These are phyloP conservation scores for Pleurotus sapidus DNA, from an alignment of 768 basidiomycete genomes.

Conservation along the genomic window DNA sequence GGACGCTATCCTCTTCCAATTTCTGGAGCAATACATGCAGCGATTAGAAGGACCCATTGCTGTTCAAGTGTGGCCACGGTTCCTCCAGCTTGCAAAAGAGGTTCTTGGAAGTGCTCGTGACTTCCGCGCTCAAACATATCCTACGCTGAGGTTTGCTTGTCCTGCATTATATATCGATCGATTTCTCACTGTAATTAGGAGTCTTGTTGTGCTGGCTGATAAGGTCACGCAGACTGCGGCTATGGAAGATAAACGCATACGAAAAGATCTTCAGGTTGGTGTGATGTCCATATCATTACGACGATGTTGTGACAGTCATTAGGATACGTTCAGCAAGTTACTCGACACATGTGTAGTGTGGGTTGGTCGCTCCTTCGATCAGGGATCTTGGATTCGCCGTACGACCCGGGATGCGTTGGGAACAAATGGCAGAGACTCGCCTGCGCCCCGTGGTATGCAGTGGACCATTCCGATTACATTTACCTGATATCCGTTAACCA, in stretches of 20 bases:
- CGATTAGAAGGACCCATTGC: conserved; percentile 89
- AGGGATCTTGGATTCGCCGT: conserved; percentile 78
- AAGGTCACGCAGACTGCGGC: conserved; percentile 88
- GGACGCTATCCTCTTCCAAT: conserved; percentile 73
- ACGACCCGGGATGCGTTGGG: conserved; percentile 56
- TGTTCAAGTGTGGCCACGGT: conserved; percentile 87
- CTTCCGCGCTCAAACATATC: conserved; percentile 69
- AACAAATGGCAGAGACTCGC: conserved; percentile 73
- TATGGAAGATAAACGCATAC: conserved; percentile 83
- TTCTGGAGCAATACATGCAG: conserved; percentile 82
- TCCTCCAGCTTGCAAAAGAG: conserved; percentile 77
- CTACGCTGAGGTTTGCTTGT: conserved; percentile 60
- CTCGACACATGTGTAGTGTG: conserved; percentile 77
- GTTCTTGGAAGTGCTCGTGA: conserved; percentile 61
- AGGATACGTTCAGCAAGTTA: conserved; percentile 86
- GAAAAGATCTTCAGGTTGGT: conserved; percentile 82
- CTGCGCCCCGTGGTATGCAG: conserved; percentile 52
- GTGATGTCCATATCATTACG: not conserved
- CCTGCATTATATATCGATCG: no score
- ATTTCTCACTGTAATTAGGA: conserved; percentile 37
- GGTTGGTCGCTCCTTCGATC: conserved; percentile 70
- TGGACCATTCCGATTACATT: not conserved
- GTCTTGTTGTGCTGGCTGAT: conserved; percentile 74
- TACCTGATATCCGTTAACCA: conserved; percentile 8
- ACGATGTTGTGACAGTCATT: not conserved